Conservation (phyloP, 306 rosid species). For the Corylus avellana region DNA sequence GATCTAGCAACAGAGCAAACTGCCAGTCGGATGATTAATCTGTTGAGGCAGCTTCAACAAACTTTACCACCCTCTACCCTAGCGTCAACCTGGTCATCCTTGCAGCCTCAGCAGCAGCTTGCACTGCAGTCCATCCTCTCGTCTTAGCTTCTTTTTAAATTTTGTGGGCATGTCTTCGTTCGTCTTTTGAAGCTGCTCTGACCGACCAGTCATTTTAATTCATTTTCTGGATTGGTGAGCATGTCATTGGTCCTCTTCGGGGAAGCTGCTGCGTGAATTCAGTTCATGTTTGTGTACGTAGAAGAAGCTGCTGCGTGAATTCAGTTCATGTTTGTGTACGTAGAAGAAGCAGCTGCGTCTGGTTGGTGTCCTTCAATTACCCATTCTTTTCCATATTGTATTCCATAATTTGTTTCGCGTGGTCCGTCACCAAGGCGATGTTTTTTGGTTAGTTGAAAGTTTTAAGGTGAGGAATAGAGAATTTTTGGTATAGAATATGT, state of each 20-base stretch:
- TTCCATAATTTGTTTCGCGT: conserved; percentile 26
- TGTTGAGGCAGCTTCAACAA: conserved; percentile 90
- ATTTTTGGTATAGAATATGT: conserved; percentile 44
- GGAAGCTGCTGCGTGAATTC: conserved; percentile 40
- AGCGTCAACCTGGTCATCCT: conserved; percentile 89
- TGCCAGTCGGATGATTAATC: conserved; percentile 73
- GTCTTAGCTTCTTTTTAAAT: conserved; percentile 28
- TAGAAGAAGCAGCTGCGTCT: conserved; percentile 40
- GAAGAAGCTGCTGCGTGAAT: conserved; percentile 26
- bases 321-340: conserved; percentile 7
- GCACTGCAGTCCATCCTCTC: conserved; percentile 90
- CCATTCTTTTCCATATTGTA: conserved; percentile 33
- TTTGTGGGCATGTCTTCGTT: conserved; percentile 9
- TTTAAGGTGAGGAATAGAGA: conserved; percentile 11
- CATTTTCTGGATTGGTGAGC: conserved; percentile 15
- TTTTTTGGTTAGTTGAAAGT: conserved; percentile 26
- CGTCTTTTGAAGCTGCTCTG: conserved; percentile 11
- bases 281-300: conserved; percentile 18
- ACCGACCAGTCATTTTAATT: not conserved
- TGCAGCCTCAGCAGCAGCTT: conserved; percentile 96
- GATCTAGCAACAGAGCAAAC: conserved; percentile 96
- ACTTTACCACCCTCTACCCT: conserved; percentile 83
- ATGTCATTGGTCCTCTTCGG: conserved; percentile 25
- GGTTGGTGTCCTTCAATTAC: conserved; percentile 30
- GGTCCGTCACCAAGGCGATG: conserved; percentile 26